phyloP scores from a whole-genome alignment of 1,284 basidiomycete genomes.

The Ustilago sp. region DNA sequence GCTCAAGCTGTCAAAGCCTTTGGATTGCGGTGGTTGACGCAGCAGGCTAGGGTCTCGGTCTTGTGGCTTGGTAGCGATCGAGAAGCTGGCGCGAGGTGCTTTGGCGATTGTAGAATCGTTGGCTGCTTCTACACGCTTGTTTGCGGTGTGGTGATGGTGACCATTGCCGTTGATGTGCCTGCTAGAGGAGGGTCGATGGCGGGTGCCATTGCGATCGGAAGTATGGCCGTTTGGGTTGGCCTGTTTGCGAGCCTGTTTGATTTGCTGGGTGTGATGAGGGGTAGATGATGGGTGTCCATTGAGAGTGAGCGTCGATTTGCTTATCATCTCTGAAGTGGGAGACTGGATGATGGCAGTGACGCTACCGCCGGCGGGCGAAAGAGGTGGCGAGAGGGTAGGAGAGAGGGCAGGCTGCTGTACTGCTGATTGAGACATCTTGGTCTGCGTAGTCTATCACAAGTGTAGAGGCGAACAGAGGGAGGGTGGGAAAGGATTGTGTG shows the following conservation, averaged over 20 bases:
- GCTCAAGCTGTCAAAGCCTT: constrained; percentile 29
- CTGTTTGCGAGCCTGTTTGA: constrained; percentile 21
- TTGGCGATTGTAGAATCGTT: constrained; percentile 30
- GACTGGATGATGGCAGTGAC: constrained; percentile 18
- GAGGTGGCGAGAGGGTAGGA: constrained; percentile 37
- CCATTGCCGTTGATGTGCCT: constrained; percentile 2
- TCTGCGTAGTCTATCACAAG: not conserved
- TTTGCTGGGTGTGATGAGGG: constrained; percentile 8
- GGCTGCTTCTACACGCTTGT: constrained; percentile 40
- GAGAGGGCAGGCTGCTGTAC: constrained; percentile 38
- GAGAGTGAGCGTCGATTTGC: constrained; percentile 5
- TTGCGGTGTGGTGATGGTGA: not conserved
- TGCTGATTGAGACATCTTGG: constrained; percentile 40
- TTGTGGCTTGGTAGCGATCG: constrained; percentile 46
- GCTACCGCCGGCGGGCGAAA: constrained; percentile 24
- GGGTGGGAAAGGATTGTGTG: not conserved
- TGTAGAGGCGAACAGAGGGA: not conserved
- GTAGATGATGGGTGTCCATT: constrained; percentile 10
- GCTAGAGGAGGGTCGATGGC: constrained; percentile 11
- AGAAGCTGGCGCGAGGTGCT: constrained; percentile 47
- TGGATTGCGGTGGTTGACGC: constrained; percentile 27
- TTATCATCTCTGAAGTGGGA: constrained; percentile 9
- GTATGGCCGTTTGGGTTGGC: constrained; percentile 12
- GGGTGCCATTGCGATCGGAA: constrained; percentile 12
- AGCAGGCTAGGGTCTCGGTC: constrained; percentile 46